These are phyloP conservation scores for Antitrichia curtipendula DNA, from an alignment of 225 moss, liverwort and hornwort species.

Conservation along the genomic window DNA sequence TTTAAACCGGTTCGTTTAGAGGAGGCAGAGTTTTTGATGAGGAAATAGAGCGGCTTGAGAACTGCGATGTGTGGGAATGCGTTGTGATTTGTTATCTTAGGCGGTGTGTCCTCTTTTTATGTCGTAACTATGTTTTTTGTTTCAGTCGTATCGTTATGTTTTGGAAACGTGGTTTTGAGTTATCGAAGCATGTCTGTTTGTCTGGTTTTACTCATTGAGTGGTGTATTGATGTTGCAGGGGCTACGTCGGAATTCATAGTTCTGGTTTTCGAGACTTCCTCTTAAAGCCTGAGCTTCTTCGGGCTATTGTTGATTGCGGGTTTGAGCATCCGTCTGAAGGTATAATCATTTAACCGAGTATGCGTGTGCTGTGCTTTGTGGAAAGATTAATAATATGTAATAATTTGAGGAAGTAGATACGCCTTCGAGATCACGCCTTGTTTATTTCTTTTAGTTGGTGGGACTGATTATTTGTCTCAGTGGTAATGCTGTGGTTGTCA, in stretches of 20 bases:
- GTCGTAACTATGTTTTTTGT: neutral
- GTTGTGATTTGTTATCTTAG: neutral
- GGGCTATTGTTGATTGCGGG: constrained; percentile 93
- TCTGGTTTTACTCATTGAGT: neutral
- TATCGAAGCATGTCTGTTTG: too few species aligned
- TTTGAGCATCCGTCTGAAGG: constrained; percentile 99
- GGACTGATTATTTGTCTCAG: neutral
- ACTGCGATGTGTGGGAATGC: neutral
- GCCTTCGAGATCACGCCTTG: too few species aligned
- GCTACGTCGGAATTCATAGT: constrained; percentile 92
- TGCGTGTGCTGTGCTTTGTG: too few species aligned
- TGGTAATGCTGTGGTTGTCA: neutral
- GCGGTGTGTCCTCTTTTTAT: neutral
- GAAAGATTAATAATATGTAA: too few species aligned
- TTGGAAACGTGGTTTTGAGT: neutral
- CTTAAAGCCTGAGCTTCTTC: constrained; percentile 86
- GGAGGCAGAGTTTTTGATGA: neutral
- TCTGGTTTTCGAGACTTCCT: constrained; percentile 92
- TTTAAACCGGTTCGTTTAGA: neutral
- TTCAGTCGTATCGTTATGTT: too few species aligned
- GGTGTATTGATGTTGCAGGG: constrained; percentile 23
- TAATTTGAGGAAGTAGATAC: neutral
- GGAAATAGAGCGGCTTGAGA: neutral
- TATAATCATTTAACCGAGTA: neutral
- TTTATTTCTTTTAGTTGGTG: too few species aligned